Conservation (phyloP, 495 filamentous ascomycete genomes). For the Immersiella caudata region DNA sequence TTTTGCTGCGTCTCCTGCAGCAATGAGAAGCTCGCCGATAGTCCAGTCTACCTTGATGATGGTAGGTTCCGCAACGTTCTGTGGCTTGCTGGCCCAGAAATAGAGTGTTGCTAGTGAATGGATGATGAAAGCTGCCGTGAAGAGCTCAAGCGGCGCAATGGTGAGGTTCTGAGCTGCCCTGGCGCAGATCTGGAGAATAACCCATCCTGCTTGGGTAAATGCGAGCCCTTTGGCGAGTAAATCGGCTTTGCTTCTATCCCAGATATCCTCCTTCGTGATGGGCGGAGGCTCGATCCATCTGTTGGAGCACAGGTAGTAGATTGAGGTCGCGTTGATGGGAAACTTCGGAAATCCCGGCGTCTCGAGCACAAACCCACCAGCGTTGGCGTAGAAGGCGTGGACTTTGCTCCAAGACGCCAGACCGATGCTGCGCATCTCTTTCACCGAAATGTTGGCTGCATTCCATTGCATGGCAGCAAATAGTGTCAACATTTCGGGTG, state of each 20-base stretch:
- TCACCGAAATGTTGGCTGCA: constrained; percentile 22
- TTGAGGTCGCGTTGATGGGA: constrained; percentile 28
- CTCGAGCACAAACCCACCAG: constrained; percentile 30
- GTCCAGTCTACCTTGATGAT: constrained; percentile 16
- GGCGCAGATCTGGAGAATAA: constrained; percentile 24
- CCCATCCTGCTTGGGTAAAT: constrained; percentile 25
- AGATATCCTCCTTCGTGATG: constrained; percentile 28
- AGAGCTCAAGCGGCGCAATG: constrained; percentile 31
- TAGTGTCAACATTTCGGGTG: constrained; percentile 26
- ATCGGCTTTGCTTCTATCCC: constrained; percentile 33
- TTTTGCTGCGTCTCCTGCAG: constrained; percentile 21
- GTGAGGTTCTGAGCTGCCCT: constrained; percentile 18
- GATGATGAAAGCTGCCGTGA: constrained; percentile 31
- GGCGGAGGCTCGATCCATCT: constrained; percentile 26
- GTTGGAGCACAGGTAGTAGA: constrained; percentile 25
- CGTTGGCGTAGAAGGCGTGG: constrained; percentile 29
- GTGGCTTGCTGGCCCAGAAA: constrained; percentile 46
- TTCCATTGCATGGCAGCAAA: constrained; percentile 27
- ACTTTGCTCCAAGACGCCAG: constrained; percentile 18
- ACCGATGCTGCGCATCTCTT: constrained; percentile 23
- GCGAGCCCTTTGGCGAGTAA: constrained; percentile 27
- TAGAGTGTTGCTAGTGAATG: constrained; percentile 38
- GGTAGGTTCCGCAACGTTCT: constrained; percentile 32
- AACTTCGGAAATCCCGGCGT: constrained; percentile 25
- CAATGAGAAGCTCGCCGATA: constrained; percentile 18